Evolutionary conservation across 2,329 filamentous ascomycete species (phyloP), one percentile per base, ranked within the genome.

Genomic region (Nothomitra cinnamomea): DNA sequence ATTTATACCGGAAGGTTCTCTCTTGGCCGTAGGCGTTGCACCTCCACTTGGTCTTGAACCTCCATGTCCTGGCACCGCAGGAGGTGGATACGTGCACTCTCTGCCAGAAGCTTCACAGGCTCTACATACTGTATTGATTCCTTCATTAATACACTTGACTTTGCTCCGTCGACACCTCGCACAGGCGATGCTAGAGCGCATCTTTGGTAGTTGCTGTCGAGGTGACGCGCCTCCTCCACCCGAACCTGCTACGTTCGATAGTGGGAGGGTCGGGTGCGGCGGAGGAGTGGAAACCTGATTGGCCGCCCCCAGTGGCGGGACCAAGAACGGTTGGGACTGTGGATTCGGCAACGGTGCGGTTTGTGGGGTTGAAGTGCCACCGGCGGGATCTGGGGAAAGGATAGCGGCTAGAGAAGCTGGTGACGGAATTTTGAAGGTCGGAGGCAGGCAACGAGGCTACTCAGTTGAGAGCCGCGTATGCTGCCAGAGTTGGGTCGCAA

Each of bases 91-190:
- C 57, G 77, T 76, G 64, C 87, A 92, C 56, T 85, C 77, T 63
- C 84, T 77, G 45, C 81, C 79, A 51, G 78, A 78, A 56, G 80
- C 80, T 63, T 83, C 77, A 64, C 87, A 94, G 12, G 80, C 80
- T 57, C 85, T 79, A 69, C 87, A 94, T 15, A 78, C 79, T 15
- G 79, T 81, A 57, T 77, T 77, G 55, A 82, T 77, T 56, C 85
- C 85, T 59, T 78, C 76, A 67, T 92, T 92, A 66, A 87, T 80
- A 69, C 87, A 94, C 68, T 90, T 90, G 64, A 90, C 86, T 69
- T 92, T 94, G 64, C 84, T 87, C 61, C 79, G 79, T 55, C 86
- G 77, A 64, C 86, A 90, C 58, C 79, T 75, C 57, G 78, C 72
- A 67, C 86, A 92, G 49, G 86, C 85, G 63, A 90, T 87, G 62